Evolutionary conservation across 2,329 filamentous ascomycete species (phyloP).

Genomic region (Stagonosporopsis vannaccii): DNA sequence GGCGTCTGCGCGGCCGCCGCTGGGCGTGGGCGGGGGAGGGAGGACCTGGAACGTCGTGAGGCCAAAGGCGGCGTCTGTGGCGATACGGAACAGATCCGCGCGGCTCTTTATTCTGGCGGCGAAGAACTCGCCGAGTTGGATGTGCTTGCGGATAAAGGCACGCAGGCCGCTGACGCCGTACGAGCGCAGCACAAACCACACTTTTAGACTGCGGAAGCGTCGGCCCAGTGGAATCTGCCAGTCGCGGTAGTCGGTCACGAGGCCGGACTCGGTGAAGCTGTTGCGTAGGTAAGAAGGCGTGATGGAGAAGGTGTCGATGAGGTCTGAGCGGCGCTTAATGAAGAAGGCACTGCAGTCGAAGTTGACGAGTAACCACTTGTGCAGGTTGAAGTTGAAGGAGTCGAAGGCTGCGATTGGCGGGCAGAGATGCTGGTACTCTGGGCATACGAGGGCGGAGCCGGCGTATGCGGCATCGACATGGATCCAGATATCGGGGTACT

Average conservation of each 20-base stretch:
- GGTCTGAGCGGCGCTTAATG: conserved; percentile 74
- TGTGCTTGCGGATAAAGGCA: conserved; percentile 72
- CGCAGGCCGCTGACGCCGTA: conserved; percentile 82
- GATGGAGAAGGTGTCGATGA: conserved; percentile 81
- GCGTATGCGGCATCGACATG: conserved; percentile 95
- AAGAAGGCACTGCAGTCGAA: conserved; percentile 84
- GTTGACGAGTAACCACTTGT: conserved; percentile 96
- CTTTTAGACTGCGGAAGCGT: conserved; percentile 86
- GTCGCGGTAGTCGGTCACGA: conserved; percentile 94
- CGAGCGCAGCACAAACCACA: conserved; percentile 90
- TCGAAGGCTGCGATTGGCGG: conserved; percentile 72
- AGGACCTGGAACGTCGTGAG: conserved; percentile 78
- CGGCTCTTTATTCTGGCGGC: conserved; percentile 65
- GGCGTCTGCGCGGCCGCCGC: conserved; percentile 23
- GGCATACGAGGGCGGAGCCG: conserved; percentile 80
- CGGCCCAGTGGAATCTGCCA: conserved; percentile 96
- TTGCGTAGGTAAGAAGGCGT: conserved; percentile 85
- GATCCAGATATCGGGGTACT: conserved; percentile 76
- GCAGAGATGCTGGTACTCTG: conserved; percentile 77
- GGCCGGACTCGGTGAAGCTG: conserved; percentile 76
- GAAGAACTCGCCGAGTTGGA: conserved; percentile 75
- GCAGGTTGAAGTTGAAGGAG: conserved; percentile 94
- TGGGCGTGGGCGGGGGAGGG: conserved; percentile 17
- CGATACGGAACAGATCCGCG: conserved; percentile 75
- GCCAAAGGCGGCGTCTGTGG: conserved; percentile 77